Evolutionary conservation across 1,284 basidiomycete genomes (phyloP).

Genomic region (Cystobasidium sp.): DNA sequence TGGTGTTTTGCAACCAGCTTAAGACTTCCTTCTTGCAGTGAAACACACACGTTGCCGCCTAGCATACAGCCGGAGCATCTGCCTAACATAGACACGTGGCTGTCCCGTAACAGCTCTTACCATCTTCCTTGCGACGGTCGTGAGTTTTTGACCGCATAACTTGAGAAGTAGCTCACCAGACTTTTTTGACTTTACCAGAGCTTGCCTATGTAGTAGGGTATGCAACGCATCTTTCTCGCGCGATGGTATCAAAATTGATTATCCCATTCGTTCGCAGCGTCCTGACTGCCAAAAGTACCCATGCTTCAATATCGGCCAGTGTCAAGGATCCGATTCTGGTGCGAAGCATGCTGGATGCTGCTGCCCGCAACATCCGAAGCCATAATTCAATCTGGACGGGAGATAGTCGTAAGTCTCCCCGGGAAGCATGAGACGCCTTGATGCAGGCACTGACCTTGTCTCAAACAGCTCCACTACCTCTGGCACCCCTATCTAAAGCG

Average conservation of each 20-base stretch:
- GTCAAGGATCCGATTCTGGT: conserved; percentile 5
- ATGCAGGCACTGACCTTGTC: not conserved
- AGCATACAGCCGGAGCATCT: conserved; percentile 11
- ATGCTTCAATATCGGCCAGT: conserved; percentile 10
- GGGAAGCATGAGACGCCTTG: not conserved
- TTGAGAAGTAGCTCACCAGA: not conserved
- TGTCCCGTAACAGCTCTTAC: not conserved
- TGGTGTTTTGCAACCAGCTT: too few species aligned
- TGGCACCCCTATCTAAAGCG: not conserved
- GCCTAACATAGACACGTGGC: conserved; percentile 4
- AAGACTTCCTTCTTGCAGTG: not conserved
- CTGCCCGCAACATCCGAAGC: not conserved
- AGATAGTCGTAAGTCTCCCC: not conserved
- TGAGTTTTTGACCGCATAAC: not conserved
- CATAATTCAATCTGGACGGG: conserved; percentile 4
- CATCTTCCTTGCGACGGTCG: conserved; percentile 6
- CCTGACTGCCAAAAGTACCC: conserved; percentile 1
- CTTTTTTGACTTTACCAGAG: not conserved
- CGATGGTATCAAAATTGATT: not conserved
- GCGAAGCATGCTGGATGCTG: conserved; percentile 3
- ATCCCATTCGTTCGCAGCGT: not conserved
- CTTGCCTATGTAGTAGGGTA: conserved; percentile 9
- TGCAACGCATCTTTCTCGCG: not conserved
- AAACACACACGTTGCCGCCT: not conserved
- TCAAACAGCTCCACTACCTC: not conserved